Base-by-base conservation (phyloP, 768 basidiomycete genomes). In the Boletus rubescentipes region DNA sequence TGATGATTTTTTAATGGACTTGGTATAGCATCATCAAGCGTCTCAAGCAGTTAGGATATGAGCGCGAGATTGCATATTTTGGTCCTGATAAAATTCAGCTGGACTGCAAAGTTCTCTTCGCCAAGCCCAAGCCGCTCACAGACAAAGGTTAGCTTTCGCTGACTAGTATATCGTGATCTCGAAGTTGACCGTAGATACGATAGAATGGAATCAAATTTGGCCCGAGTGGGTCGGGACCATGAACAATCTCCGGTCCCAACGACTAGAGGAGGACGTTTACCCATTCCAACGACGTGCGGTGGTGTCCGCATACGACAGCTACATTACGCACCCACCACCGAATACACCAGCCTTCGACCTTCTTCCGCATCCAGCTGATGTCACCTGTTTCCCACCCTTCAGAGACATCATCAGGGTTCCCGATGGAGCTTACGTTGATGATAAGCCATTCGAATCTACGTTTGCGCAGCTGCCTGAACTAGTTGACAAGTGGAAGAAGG, bases 331-430 rank as follows among this genome's bases (percentile, higher is more conserved):
- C 11, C 43, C 18, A 21, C 20, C n/a, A 8, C 35, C 12, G 3
- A n/a, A 29, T 15, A 8, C 14, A 37, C 38, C 43, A 16, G 12
- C 16, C 4, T 50, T 46, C 4, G 48, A 38, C 15, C 40, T 58
- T 18, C 34, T 58, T 34, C 60, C 60, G 20, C 46, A 56, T 4
- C 23, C 38, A 9, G 16, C 16, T 29, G 60, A 55, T 14, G 8
- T 58, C 9, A 41, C 32, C 6, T 11, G n/a, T 3, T 49, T 58
- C 16, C 32, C 20, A 1, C 51, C 55, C 12, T 61, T 61, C 34
- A 26, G 21, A 35, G 23, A 32, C 6, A 43, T 55, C 29, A 52
- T 55, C 20, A 45, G 5, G 34, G 42, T 36, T 20, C 51, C 59
- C 0, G 47, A 52, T 26, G 42, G 4, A 4, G 6, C 18, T 2